Percentiles rank a stretch among this genome's conserved stretches.
Conservation (phyloP, 31 red algal genomes). For the Bonnemaisonia californica region DNA sequence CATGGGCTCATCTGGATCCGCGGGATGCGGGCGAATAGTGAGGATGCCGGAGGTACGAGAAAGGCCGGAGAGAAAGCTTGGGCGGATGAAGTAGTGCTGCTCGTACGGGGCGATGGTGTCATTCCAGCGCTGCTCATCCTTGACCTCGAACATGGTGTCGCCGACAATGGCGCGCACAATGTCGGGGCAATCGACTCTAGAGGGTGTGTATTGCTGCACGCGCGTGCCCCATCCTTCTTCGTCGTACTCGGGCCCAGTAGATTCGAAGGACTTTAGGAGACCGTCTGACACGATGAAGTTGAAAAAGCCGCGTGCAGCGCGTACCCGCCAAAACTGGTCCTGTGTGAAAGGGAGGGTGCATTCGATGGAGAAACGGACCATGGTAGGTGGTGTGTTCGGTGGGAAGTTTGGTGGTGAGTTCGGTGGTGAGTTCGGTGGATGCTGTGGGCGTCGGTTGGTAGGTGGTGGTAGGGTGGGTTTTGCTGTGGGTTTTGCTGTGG, state of each 20-base stretch:
- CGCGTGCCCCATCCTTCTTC: slow-evolving; percentile 48
- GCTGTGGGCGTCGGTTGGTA: too few species aligned
- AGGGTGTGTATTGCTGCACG: slow-evolving; percentile 58
- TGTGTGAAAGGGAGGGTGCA: slow-evolving; percentile 57
- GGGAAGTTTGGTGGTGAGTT: too few species aligned
- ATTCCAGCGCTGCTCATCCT: slow-evolving; percentile 73
- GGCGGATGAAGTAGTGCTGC: slow-evolving; percentile 61
- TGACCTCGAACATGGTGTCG: slow-evolving; percentile 70
- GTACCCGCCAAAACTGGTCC: slow-evolving; percentile 68
- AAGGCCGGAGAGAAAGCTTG: slow-evolving; percentile 55
- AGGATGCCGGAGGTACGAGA: slow-evolving; percentile 45
- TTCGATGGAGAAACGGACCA: slow-evolving; percentile 70
- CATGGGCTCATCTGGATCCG: neutral
- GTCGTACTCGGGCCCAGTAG: slow-evolving; percentile 28
- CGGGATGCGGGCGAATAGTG: slow-evolving; percentile 9
- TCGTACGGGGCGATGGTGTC: slow-evolving; percentile 25
- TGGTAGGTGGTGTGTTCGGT: neutral
- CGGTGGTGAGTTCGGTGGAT: too few species aligned
- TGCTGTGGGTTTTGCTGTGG: too few species aligned
- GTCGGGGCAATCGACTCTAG: slow-evolving; percentile 69
- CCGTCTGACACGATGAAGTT: slow-evolving; percentile 66
- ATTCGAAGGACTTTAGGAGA: slow-evolving; percentile 51
- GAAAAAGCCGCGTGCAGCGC: slow-evolving; percentile 59
- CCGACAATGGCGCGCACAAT: slow-evolving; percentile 65
- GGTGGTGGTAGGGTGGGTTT: too few species aligned